Conservation (phyloP, 2,329 filamentous ascomycete genomes). For the Cordyceps militaris region DNA sequence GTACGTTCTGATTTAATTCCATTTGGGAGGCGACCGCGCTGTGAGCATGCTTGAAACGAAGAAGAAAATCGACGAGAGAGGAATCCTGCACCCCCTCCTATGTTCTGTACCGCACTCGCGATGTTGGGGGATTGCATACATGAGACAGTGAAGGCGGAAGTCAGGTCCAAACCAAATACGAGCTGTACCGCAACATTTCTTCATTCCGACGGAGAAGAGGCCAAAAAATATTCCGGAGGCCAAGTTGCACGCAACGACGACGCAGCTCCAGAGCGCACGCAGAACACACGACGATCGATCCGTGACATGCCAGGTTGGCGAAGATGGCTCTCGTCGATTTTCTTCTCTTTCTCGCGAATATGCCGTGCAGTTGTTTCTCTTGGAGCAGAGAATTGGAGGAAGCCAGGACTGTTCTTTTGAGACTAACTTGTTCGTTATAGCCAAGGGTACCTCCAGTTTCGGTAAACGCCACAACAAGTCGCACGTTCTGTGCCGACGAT, state of each 20-base stretch:
- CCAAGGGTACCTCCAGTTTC: slow-evolving; percentile 53
- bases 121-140: no score
- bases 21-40: background rate
- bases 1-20: slow-evolving; percentile 34
- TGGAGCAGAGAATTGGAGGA: background rate
- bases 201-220: no score
- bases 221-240: background rate
- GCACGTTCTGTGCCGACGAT: slow-evolving; percentile 97
- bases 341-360: background rate
- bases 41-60: background rate
- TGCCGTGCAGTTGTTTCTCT: background rate
- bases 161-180: no score
- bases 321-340: slow-evolving; percentile 3
- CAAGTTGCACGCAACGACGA: no score
- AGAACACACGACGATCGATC: background rate
- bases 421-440: slow-evolving; percentile 28
- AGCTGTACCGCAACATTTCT: no score
- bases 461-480: slow-evolving; percentile 87
- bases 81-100: background rate
- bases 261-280: background rate
- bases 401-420: no score
- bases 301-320: background rate
- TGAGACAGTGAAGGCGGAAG: no score
- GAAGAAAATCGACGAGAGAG: slow-evolving; percentile 2
- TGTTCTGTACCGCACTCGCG: background rate